Conservation (phyloP, 1,284 basidiomycete genomes). For the Naganishia liquefaciens region DNA sequence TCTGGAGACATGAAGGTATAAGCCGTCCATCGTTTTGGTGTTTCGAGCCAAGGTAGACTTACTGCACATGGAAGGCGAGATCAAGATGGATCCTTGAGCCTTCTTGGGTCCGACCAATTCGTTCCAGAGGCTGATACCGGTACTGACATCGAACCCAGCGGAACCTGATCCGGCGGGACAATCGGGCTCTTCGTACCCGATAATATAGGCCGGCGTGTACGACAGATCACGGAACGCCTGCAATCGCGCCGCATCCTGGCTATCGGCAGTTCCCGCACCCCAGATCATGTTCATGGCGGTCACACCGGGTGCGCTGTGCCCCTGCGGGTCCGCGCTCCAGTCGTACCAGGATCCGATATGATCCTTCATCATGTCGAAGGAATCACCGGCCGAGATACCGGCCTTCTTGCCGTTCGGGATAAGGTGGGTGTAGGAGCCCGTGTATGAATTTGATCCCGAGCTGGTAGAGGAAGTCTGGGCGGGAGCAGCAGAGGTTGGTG, state of each 20-base stretch:
- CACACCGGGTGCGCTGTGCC: constrained; percentile 29
- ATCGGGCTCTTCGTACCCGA: constrained; percentile 54
- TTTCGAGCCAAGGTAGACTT: constrained; percentile 5
- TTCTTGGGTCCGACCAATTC: constrained; percentile 44
- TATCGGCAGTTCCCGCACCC: constrained; percentile 46
- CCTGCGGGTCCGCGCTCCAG: constrained; percentile 40
- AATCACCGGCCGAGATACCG: constrained; percentile 47
- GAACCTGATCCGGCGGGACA: constrained; percentile 40
- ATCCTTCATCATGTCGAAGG: constrained; percentile 33
- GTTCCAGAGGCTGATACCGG: constrained; percentile 47
- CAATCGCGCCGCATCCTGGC: constrained; percentile 44
- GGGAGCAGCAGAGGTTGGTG: constrained; percentile 32
- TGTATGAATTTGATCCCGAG: constrained; percentile 20
- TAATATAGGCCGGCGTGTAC: constrained; percentile 44
- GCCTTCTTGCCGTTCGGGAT: constrained; percentile 50
- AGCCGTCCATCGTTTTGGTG: neutral
- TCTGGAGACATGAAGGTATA: constrained; percentile 23
- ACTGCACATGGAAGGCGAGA: constrained; percentile 51
- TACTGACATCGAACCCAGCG: constrained; percentile 40
- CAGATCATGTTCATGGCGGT: constrained; percentile 50
- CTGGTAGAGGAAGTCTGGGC: constrained; percentile 22
- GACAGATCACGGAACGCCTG: constrained; percentile 45
- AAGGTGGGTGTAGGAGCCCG: constrained; percentile 33
- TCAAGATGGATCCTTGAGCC: constrained; percentile 43
- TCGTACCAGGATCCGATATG: constrained; percentile 53